A percentile compares a stretch with the other conserved stretches of the same genome.
phyloP scores from a whole-genome alignment of 2,329 filamentous ascomycete species.

The Diaporthe nobilis region DNA sequence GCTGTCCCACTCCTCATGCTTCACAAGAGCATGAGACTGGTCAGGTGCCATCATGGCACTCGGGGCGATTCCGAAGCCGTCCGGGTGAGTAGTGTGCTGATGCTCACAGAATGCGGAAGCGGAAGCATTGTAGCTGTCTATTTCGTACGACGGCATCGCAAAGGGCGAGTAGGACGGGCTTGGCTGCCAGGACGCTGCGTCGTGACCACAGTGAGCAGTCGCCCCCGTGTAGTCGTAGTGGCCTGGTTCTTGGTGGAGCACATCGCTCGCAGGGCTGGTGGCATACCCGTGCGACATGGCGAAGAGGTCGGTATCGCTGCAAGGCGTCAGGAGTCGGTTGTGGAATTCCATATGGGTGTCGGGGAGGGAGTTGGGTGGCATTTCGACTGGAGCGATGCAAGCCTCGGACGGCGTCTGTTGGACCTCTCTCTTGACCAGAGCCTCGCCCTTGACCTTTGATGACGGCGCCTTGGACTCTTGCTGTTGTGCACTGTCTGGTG shows the following conservation, averaged over 20 bases:
- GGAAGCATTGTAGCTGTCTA: conserved; percentile 47
- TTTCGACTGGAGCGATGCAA: conserved; percentile 50
- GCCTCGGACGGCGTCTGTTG: conserved; percentile 46
- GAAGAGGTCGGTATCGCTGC: conserved; percentile 64
- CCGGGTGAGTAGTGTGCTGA: conserved; percentile 41
- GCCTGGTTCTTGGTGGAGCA: conserved; percentile 47
- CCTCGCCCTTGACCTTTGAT: conserved; percentile 57
- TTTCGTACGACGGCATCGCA: conserved; percentile 51
- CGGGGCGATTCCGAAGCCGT: conserved; percentile 38
- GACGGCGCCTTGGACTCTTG: conserved; percentile 43
- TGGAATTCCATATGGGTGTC: conserved; percentile 49
- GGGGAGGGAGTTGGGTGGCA: conserved; percentile 51
- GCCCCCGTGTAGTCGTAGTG: conserved; percentile 50
- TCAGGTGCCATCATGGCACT: conserved; percentile 36
- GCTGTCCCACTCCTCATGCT: conserved; percentile 41
- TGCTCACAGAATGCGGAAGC: conserved; percentile 45
- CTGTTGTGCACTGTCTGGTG: conserved; percentile 43
- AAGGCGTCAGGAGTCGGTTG: conserved; percentile 65
- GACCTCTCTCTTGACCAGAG: conserved; percentile 41
- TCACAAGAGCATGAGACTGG: conserved; percentile 34
- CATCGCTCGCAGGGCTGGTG: conserved; percentile 51
- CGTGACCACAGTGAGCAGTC: conserved; percentile 47
- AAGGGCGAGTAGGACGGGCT: conserved; percentile 57
- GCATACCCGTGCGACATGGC: conserved; percentile 48
- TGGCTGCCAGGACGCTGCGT: conserved; percentile 50